Evolutionary conservation across 2,329 filamentous ascomycete genomes (phyloP), one percentile per base, ranked within the genome.

Genomic region (Onygena corvina): DNA sequence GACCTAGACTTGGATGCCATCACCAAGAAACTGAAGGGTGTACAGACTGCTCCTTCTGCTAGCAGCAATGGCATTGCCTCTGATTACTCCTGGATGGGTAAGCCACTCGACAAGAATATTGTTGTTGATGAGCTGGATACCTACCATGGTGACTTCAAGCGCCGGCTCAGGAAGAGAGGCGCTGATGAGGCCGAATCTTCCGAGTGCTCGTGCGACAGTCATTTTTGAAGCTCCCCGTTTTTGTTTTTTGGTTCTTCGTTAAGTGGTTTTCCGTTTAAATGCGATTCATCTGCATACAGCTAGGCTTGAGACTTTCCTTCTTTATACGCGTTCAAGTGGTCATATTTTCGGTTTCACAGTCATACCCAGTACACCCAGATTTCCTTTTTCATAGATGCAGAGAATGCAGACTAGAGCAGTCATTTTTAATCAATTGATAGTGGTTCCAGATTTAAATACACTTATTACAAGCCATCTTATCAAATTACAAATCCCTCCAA

Each of bases 1-100:
- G 77, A 77, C 45, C 78, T 96, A 1, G 82, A 95, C 61, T 78
- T 94, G 1, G 77, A 86, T 1, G 72, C 73, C 27, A 79, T 96
- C 49, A 95, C 89, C 0, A 71, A 79, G 60, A 81, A 92, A 65
- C 69, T 98, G 68, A 80, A 58, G 38, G 42, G 52, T 35, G 60
- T 58, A 21, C 55, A 56, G 47, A 61, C 58, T 2, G 46, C 49
- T 1, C 51, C 52, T 2, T 29, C 52, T 20, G 29, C 33, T 18
- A 47, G 20, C 33, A 52, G 29, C 14, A 47, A 27, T 14, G 34
- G 44, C 29, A 36, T 56, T 31, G 57, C 56, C 42, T 57, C 55
- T 4, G 53, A 56, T 14, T 61, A 59, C 51, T 50, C 53, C 30
- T 72, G 69, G 69, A 60, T 71, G 62, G 69, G 69, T 11, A 56